phyloP scores from a whole-genome alignment of 257 asterid genomes.

The Craterostigma plantagineum region DNA sequence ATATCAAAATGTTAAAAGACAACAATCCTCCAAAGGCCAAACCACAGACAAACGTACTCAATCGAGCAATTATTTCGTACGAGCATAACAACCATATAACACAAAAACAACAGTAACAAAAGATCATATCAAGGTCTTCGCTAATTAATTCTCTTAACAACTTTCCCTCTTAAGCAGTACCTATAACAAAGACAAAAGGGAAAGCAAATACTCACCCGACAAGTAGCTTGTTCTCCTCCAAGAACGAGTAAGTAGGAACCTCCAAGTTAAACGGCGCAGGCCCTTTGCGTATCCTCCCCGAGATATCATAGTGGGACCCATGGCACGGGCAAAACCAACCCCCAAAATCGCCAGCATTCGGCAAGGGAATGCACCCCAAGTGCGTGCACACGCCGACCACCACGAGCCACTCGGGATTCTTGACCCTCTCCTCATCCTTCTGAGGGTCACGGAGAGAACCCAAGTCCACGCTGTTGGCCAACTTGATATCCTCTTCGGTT shows the following conservation, averaged over 20 bases:
- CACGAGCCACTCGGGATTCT: conserved; percentile 56
- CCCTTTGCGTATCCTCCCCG: conserved; percentile 60
- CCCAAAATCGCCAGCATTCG: conserved; percentile 64
- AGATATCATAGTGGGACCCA: conserved; percentile 51
- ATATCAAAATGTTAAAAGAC: too few relatives aligned
- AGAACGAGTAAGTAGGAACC: conserved; percentile 48
- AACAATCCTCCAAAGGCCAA: too few relatives aligned
- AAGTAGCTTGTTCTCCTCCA: conserved; percentile 41
- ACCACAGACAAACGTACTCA: too few relatives aligned
- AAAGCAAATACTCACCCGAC: conserved; percentile 22
- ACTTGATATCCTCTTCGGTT: conserved; percentile 39
- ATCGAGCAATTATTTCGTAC: too few relatives aligned
- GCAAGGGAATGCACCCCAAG: conserved; percentile 54
- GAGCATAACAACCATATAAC: too few relatives aligned
- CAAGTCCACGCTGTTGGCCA: conserved; percentile 42
- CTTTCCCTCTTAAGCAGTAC: too few relatives aligned
- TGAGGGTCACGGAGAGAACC: conserved; percentile 49
- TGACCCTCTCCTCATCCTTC: conserved; percentile 46
- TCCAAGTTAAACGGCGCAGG: conserved; percentile 58
- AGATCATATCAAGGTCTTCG: too few relatives aligned
- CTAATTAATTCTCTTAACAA: too few relatives aligned
- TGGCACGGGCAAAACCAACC: conserved; percentile 83
- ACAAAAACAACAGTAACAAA: too few relatives aligned
- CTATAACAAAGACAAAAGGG: too few relatives aligned
- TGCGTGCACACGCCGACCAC: conserved; percentile 67